A percentile compares a stretch with the other conserved stretches of the same genome.
Conservation (phyloP, 2,329 filamentous ascomycete species). For the Colletotrichum costaricense region DNA sequence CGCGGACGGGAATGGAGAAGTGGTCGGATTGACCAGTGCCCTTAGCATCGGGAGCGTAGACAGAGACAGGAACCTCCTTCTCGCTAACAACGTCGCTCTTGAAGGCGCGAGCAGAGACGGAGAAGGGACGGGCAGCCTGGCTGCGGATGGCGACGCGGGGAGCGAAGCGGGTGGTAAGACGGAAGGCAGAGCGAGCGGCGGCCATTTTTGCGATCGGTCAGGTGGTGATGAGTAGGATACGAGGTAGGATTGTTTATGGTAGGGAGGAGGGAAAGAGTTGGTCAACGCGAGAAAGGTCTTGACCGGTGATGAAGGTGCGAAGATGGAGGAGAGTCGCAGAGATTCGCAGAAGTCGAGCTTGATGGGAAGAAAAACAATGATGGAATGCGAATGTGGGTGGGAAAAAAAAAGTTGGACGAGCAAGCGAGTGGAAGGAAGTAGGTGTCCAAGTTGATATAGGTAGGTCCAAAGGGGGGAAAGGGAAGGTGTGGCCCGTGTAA, state of each 20-base stretch:
- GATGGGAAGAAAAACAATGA: slow-evolving; percentile 8
- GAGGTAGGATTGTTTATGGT: background rate
- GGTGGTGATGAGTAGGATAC: background rate
- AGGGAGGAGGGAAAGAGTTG: background rate
- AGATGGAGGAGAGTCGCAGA: slow-evolving; percentile 12
- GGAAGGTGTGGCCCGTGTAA: slow-evolving; percentile 29
- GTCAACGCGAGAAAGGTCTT: background rate
- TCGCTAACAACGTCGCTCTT: slow-evolving; percentile 67
- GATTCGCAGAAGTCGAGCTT: slow-evolving; percentile 16
- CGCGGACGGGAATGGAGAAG: slow-evolving; percentile 65
- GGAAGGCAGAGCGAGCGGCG: slow-evolving; percentile 31
- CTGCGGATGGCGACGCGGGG: slow-evolving; percentile 43
- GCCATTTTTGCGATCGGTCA: slow-evolving; percentile 26
- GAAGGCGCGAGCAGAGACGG: slow-evolving; percentile 47
- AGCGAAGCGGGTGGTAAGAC: slow-evolving; percentile 36
- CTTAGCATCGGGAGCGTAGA: slow-evolving; percentile 61
- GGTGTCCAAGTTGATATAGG: slow-evolving; percentile 34
- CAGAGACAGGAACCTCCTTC: slow-evolving; percentile 67
- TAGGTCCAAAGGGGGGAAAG: slow-evolving; percentile 10
- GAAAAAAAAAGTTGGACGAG: background rate
- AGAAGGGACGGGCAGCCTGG: slow-evolving; percentile 49
- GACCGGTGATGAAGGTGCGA: slow-evolving; percentile 26
- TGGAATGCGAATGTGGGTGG: slow-evolving; percentile 2
- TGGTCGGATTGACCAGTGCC: slow-evolving; percentile 59
- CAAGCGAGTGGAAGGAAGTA: slow-evolving; percentile 12